Base-by-base conservation (phyloP, 2,329 filamentous ascomycete genomes). In the Colletotrichum theobromicola region DNA sequence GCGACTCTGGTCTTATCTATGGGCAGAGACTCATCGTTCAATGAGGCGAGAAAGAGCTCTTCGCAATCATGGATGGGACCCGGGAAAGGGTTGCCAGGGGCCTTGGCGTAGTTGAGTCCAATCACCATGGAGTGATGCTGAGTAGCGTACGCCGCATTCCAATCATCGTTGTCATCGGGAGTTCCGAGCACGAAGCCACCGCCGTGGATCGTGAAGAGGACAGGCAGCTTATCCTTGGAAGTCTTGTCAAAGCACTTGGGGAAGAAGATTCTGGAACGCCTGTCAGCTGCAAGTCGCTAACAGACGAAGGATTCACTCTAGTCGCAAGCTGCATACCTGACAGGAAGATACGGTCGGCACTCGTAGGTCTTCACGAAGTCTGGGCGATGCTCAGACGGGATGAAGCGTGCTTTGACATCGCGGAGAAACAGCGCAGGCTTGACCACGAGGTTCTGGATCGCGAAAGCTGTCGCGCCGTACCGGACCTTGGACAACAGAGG, bases 191-290 rank as follows among this genome's bases (percentile, higher is more conserved):
- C 81, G 78, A 88, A 89, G 28, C 87, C 88, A 72, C 88, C 88
- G 67, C 88, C 88, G 74, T 90, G 89, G 76, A 90, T 84, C 64
- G 87, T 84, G 61, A 90, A 81, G 65, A 89, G 82, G 4, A 86
- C 81, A 1, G 88, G 87, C 16, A 85, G 79, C 7, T 78, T 79
- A 5, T 76, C 58, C 16, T 78, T 77, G 6, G 79, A 79, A 12
- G 79, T 76, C 64, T 75, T 77, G 75, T 84, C 80, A 77, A 84
- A 80, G 46, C 74, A 77, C 1, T 78, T 76, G 1, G 87, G 86
- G 50, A 84, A 83, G 80, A 87, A 88, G 50, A 88, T 79, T 60
- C 83, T 76, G 34, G 16, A 65, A 35, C 26, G 24, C 15, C 30
- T 24, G 26, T 70, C 34, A 75, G 24, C 57, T 30, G 34, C 64